Conservation (phyloP, 306 rosid species). For the Lathyrus tuberosus region DNA sequence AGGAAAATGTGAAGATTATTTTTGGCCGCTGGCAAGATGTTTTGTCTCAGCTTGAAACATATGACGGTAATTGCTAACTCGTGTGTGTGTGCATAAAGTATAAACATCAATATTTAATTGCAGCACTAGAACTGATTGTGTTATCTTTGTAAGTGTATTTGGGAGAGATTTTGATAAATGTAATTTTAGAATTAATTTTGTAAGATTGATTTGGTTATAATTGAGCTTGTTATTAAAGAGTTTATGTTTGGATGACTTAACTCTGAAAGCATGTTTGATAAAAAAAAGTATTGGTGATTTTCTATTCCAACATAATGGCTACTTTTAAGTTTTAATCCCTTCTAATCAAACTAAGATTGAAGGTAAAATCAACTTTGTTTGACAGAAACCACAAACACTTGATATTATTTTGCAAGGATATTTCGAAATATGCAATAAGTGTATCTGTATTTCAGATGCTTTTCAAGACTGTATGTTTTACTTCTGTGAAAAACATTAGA, state of each 20-base stretch:
- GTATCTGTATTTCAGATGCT: background rate
- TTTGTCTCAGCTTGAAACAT: slow-evolving; percentile 62
- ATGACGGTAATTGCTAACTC: slow-evolving; percentile 66
- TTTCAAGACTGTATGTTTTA: background rate
- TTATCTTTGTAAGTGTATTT: background rate
- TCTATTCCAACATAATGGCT: no score
- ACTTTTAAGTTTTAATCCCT: no score
- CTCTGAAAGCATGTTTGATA: no score
- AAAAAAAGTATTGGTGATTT: no score
- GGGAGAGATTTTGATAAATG: background rate
- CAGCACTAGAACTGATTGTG: slow-evolving; percentile 10
- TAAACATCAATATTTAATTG: background rate
- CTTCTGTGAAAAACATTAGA: background rate
- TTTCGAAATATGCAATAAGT: background rate
- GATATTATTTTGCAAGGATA: background rate
- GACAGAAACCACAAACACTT: background rate
- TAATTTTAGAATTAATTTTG: no score
- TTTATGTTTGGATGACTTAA: background rate
- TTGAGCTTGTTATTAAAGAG: background rate
- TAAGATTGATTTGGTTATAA: background rate
- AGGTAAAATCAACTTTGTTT: no score
- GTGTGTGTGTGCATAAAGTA: slow-evolving; percentile 8
- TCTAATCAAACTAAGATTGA: no score
- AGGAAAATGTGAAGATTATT: slow-evolving; percentile 68
- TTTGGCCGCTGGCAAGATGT: slow-evolving; percentile 95